Evolutionary conservation across 2,329 filamentous ascomycete species (phyloP).

Genomic region (Aspergillus bombycis): DNA sequence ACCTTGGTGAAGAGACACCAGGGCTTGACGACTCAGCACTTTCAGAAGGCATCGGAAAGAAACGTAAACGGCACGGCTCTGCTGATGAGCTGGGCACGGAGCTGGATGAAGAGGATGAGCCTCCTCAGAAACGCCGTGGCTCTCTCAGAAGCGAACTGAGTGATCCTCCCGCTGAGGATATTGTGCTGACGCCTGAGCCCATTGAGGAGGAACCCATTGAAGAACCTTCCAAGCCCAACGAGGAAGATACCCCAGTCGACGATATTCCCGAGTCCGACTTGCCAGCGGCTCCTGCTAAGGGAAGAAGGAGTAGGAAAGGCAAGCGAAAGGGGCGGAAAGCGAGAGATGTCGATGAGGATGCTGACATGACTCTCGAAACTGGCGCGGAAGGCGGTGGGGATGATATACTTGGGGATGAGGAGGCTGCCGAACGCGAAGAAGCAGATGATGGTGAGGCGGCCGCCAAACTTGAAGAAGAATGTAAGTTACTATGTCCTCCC

Average conservation of each 20-base stretch:
- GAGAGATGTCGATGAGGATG: constrained; percentile 43
- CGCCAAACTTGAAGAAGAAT: constrained; percentile 58
- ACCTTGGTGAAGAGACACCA: constrained; percentile 24
- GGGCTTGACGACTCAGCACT: constrained; percentile 32
- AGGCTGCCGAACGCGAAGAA: constrained; percentile 50
- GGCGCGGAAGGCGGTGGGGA: constrained; percentile 49
- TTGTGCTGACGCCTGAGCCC: constrained; percentile 38
- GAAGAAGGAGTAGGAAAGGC: constrained; percentile 49
- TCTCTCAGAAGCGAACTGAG: constrained; percentile 43
- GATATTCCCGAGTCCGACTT: constrained; percentile 37
- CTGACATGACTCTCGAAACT: constrained; percentile 42
- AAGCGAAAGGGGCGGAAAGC: constrained; percentile 50
- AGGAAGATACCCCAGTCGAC: constrained; percentile 36
- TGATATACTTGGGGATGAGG: constrained; percentile 54
- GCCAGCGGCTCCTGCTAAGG: constrained; percentile 34
- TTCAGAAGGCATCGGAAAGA: constrained; percentile 40
- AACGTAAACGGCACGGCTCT: constrained; percentile 44
- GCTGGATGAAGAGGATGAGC: constrained; percentile 44
- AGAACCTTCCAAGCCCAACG: constrained; percentile 32
- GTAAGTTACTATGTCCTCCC: constrained; percentile 36
- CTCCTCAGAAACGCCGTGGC: constrained; percentile 44
- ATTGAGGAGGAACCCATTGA: constrained; percentile 39
- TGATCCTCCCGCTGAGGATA: constrained; percentile 39
- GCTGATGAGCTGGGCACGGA: constrained; percentile 41
- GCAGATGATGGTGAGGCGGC: constrained; percentile 48